These are phyloP conservation scores for Fraxinus nigra DNA, from an alignment of 305 asterid species.

Conservation along the genomic window DNA sequence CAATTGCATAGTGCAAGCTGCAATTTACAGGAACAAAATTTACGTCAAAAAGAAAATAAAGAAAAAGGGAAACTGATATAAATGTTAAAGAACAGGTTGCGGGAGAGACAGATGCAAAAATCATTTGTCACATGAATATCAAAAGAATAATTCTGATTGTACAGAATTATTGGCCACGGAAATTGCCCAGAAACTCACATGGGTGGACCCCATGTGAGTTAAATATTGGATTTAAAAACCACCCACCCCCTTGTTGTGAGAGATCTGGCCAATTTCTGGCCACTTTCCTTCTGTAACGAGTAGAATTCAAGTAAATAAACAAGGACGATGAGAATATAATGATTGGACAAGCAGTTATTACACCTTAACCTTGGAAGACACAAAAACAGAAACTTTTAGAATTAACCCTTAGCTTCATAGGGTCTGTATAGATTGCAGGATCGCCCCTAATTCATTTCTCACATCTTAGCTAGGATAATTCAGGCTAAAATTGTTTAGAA, in stretches of 20 bases:
- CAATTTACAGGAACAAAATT: slow-evolving; percentile 17
- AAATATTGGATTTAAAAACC: no score
- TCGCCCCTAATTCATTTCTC: neutral
- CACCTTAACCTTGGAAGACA: neutral
- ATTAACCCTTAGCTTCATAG: neutral
- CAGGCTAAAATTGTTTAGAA: neutral
- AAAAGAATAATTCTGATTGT: neutral
- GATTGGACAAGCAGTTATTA: neutral
- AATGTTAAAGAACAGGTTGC: neutral
- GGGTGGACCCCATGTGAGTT: no score
- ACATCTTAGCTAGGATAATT: neutral
- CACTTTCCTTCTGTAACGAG: no score
- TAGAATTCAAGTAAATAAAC: neutral
- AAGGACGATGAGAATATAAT: neutral
- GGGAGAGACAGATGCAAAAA: neutral
- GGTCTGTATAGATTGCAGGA: neutral
- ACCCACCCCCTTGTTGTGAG: no score
- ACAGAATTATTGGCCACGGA: no score
- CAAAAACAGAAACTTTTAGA: neutral
- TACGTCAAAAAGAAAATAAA: neutral
- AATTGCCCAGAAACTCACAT: no score
- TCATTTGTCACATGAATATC: neutral
- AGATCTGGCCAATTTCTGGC: no score
- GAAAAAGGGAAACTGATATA: neutral
- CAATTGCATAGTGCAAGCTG: slow-evolving; percentile 90